A percentile compares a stretch with the other conserved stretches of the same genome.
Evolutionary conservation across 805 yeast genomes (phyloP).

Genomic region (Teunomyces aglyptinius): DNA sequence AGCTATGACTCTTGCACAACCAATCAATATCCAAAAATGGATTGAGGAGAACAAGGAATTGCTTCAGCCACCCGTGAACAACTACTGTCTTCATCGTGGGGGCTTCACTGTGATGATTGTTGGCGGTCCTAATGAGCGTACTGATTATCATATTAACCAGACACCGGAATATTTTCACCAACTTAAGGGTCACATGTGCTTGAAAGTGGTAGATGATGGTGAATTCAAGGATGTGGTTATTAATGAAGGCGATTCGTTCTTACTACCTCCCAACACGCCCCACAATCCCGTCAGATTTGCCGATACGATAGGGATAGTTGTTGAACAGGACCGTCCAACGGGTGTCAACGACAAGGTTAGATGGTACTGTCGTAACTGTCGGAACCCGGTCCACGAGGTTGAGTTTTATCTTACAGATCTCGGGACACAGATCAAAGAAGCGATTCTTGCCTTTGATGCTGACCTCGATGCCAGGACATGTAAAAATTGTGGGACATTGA

Average conservation of each 20-base stretch:
- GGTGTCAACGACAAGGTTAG: constrained; percentile 70
- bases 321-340: constrained; percentile 86
- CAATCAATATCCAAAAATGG: constrained; percentile 82
- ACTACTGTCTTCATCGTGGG: constrained; percentile 84
- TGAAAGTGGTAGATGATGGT: constrained; percentile 73
- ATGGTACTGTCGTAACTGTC: constrained; percentile 83
- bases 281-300: constrained; percentile 88
- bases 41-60: constrained; percentile 70
- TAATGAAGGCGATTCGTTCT: constrained; percentile 83
- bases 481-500: constrained; percentile 66
- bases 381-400: constrained; percentile 60
- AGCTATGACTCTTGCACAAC: constrained; percentile 50
- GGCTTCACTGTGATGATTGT: constrained; percentile 95
- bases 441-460: constrained; percentile 67
- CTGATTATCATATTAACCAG: constrained; percentile 90
- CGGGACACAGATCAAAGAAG: constrained; percentile 87
- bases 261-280: constrained; percentile 81
- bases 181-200: constrained; percentile 80
- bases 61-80: constrained; percentile 89
- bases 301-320: constrained; percentile 83
- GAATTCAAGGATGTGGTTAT: constrained; percentile 72
- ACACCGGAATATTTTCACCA: constrained; percentile 94
- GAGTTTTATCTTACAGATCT: constrained; percentile 75
- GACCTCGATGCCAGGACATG: constrained; percentile 70
- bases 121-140: constrained; percentile 93